A percentile compares a stretch with the other conserved stretches of the same genome.
Conservation (phyloP, 805 yeast species). For the Cyberlindnera samutprakarnensis region DNA sequence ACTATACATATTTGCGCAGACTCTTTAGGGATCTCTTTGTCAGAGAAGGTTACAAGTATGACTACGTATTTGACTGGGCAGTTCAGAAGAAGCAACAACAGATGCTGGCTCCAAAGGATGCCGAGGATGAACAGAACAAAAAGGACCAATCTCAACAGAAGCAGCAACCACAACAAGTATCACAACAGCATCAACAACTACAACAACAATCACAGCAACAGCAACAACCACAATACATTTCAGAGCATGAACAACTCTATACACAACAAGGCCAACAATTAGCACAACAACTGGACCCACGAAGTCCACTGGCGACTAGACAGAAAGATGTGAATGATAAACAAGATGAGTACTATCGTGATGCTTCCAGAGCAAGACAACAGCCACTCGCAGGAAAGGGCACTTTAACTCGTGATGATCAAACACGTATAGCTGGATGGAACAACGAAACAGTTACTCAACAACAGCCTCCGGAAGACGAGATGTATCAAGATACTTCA, state of each 20-base stretch:
- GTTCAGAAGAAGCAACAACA: slow-evolving; percentile 67
- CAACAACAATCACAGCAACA: slow-evolving; percentile 11
- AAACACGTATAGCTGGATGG: no score
- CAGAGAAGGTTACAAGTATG: slow-evolving; percentile 84
- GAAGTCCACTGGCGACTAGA: no score
- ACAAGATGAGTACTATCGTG: no score
- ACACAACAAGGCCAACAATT: slow-evolving; percentile 15
- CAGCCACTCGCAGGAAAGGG: no score
- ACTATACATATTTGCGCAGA: slow-evolving; percentile 81
- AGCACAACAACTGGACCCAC: slow-evolving; percentile 2
- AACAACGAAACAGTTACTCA: no score
- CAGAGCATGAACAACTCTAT: slow-evolving; percentile 12
- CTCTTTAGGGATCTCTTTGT: slow-evolving; percentile 83
- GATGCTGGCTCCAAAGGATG: slow-evolving; percentile 15
- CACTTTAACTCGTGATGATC: no score
- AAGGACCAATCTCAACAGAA: slow-evolving; percentile 9
- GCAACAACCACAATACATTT: slow-evolving; percentile 11
- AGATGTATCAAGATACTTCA: no score
- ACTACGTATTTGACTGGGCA: slow-evolving; percentile 96
- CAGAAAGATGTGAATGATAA: no score
- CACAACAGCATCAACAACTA: slow-evolving; percentile 10
- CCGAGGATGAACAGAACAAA: slow-evolving; percentile 3
- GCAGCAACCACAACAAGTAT: slow-evolving; percentile 11
- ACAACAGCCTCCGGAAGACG: no score
- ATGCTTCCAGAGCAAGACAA: no score